Base-by-base conservation (phyloP, 352 stramenopile species). In the Thalassiosira mediterranea region DNA sequence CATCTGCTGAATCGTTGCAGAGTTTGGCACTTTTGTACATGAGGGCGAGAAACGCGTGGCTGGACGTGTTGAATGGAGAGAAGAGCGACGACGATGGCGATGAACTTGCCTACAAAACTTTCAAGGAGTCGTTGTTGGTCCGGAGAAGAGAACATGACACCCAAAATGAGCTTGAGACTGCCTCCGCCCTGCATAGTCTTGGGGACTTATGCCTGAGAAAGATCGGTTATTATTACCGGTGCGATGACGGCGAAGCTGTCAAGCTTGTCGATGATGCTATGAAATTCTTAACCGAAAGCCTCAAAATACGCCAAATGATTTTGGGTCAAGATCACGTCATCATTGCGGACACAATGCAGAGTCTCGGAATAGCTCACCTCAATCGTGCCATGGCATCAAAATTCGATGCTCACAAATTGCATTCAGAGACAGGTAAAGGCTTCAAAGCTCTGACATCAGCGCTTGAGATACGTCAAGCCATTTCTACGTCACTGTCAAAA, bases 241-340 rank as follows among this genome's bases (percentile, higher is more conserved):
- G 38, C 17, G 49, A 72, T 19, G 63, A 77, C 46, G 23, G 46
- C 13, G 76, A 85, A 34, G 62, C 40, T 37, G 56, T 70, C 19
- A 77, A 76, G 52, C 38, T 72, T 53, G 44, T 76, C 8, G 62
- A 77, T 17, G 76, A 88, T 29, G 73, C 72, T 4, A 69, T 86
- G 19, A 81, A 77, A 34, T 83, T 65, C 29, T 59, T 86, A 17
- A 67, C 56, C 4, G 81, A 88, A 53, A 70, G 65, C n/a, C 54
- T 88, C 11, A 81, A 84, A 23, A 82, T 84, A 48, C 64, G 64
- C 4, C 81, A 77, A 44, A 37, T 65, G 5, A 65, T 83, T 23
- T 57, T 86, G 25, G 54, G 48, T 47, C 56, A 79, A 51, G 56
- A 75, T 58, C 58, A 84, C 17, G n/a, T 68, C n/a, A 51, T 69